Base-by-base conservation (phyloP, 1,284 basidiomycete species). In the Ustilago bromivora region DNA sequence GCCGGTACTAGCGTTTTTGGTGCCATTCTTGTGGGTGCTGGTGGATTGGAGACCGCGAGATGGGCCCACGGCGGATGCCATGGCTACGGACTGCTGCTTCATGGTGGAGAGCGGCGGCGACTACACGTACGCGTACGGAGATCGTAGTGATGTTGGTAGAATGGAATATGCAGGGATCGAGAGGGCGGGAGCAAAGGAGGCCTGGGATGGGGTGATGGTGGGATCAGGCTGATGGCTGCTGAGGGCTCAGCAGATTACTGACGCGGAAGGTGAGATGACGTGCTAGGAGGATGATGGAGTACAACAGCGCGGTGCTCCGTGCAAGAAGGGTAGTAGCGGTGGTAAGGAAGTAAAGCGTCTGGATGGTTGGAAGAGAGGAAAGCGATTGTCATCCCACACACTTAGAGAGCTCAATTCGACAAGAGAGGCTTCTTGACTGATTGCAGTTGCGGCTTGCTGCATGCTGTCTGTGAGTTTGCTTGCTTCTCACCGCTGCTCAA, bases 41-140 rank as follows among this genome's bases (percentile, higher is more conserved):
- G 51, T 47, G 57, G 66, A 68, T 55, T 66, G 54, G 28, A 59
- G 58, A 40, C 43, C 59, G 28, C 66, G 59, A 36, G 71, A 74
- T 15, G 71, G 71, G 17, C 71, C 71, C 12, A 61, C 65, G 11
- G 61, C 23, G 47, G 65, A 59, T 35, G 65, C 59, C n/a, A 61
- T 23, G 38, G 61, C 55, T 32, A 54, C 54, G 4, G 71, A 60
- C 11, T 66, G 64, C n/a, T 63, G 65, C 40, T 64, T 72, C 65
- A 72, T 67, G 53, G 38, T 47, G 31, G 43, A 28, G 0, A 59
- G 46, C 32, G n/a, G 43, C 19, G 32, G 56, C 38, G 7, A 46
- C 43, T 46, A 19, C 17, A 7, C 7, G n/a, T 12, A 4, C 11
- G 13, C 13, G 40, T 17, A 28, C 13, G 13, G 5, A 7, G 40